Evolutionary conservation across 1,284 basidiomycete genomes (phyloP), one percentile per base, ranked within the genome.

Genomic region (Sanghuangporus sanghuang): DNA sequence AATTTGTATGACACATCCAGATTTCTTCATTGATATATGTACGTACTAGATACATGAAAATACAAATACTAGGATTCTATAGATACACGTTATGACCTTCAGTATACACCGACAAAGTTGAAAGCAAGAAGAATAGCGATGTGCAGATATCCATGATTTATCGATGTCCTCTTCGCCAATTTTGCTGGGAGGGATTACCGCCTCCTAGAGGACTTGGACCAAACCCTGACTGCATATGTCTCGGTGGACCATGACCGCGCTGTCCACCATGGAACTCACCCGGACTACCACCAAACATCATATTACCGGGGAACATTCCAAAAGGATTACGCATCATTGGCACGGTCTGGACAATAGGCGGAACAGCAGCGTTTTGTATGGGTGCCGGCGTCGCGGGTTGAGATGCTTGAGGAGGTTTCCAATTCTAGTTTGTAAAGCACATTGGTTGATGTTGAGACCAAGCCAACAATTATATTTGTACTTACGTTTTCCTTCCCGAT

Each of bases 401-500:
- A 16, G 73, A 68, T 44, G 73, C 68, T 32, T 74, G 72, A 4
- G 82, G 83, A 9, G 85, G 85, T 72, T 82, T 87, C 77, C 81
- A 87, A 65, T 83, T 82, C 86, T 88, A 64, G 46, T 56, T 35
- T 35, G 40, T 65, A 50, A 32, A 32, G 27, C 27, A 32, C 27
- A 32, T 32, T 32, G 27, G 27, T 32, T 38, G 36, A 48, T 32
- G 54, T 44, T 35, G 27, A 32, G 27, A 32, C 27, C 27, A 3
- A 32, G 27, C 27, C 3, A 3, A 32, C 27, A 3, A 32, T 32
- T 32, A 32, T 32, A 32, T 3, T 32, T 32, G 27, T 32, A 32
- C 87, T 64, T 68, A 91, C 90, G 68, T 85, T 81, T 82, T 85
- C 83, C 59, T 82, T 79, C 1, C 90, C 90, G 70, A 89, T 86